Conservation (phyloP, 2,329 filamentous ascomycete species). For the Trichophyton simii region DNA sequence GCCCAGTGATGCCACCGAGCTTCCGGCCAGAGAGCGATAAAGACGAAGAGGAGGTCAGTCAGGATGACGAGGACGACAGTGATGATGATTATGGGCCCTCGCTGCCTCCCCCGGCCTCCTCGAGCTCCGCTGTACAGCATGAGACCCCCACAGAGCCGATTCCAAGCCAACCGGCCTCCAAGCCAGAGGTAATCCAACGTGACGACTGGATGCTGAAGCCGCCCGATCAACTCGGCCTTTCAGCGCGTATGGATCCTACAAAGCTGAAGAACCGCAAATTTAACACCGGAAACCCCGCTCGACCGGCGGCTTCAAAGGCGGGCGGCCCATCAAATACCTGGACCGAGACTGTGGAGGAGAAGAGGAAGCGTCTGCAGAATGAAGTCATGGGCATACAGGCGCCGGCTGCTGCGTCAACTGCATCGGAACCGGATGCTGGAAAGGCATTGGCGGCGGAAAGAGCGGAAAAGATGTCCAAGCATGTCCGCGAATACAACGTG, state of each 20-base stretch:
- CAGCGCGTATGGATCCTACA: constrained; percentile 57
- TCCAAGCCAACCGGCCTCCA: constrained; percentile 15
- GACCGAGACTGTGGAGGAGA: constrained; percentile 84
- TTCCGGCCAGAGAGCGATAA: not conserved
- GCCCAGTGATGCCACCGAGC: constrained; percentile 39
- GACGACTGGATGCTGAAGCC: constrained; percentile 76
- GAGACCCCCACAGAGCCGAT: not conserved
- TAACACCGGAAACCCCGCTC: constrained; percentile 52
- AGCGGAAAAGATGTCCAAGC: constrained; percentile 7
- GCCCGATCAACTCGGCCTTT: constrained; percentile 41
- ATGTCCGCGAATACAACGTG: constrained; percentile 15
- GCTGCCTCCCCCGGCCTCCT: constrained; percentile 14
- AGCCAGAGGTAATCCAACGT: constrained; percentile 45
- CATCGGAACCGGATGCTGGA: not conserved
- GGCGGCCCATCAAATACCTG: constrained; percentile 46
- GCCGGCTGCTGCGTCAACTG: constrained; percentile 12
- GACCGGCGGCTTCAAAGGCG: constrained; percentile 28
- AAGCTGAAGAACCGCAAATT: constrained; percentile 72
- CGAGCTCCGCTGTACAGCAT: not conserved
- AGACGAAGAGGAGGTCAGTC: constrained; percentile 15
- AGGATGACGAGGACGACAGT: constrained; percentile 23
- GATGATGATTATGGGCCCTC: constrained; percentile 29
- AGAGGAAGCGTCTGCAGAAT: constrained; percentile 63
- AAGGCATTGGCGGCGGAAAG: constrained; percentile 6
- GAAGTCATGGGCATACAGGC: constrained; percentile 61